phyloP scores from a whole-genome alignment of 768 basidiomycete genomes.

The Lactarius evosmus region DNA sequence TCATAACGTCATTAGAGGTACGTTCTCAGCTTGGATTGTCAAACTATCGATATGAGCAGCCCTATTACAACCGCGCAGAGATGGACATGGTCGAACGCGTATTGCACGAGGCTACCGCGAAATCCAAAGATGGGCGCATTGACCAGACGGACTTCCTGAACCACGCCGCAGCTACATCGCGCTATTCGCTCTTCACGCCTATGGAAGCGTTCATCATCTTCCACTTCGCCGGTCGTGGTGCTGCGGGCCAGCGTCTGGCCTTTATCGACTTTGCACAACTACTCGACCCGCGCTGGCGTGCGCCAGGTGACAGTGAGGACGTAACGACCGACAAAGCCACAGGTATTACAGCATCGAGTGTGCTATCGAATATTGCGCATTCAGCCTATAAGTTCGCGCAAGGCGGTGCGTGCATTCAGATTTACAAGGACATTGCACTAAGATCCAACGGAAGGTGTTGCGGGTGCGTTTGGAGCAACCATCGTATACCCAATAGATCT shows the following conservation, averaged over 20 bases:
- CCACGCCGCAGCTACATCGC: constrained; percentile 77
- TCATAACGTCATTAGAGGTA: constrained; percentile 91
- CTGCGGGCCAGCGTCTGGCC: constrained; percentile 64
- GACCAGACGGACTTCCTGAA: constrained; percentile 95
- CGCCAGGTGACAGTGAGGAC: constrained; percentile 54
- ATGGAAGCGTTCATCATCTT: constrained; percentile 99
- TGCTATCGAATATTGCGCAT: constrained; percentile 56
- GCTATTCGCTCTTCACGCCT: constrained; percentile 93
- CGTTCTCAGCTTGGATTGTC: constrained; percentile 30
- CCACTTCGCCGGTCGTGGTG: constrained; percentile 91
- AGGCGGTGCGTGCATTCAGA: constrained; percentile 56
- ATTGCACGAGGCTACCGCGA: constrained; percentile 84
- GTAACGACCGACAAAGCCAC: constrained; percentile 34
- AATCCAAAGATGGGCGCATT: constrained; percentile 93
- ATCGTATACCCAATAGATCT: constrained; percentile 96
- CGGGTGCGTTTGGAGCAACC: constrained; percentile 94
- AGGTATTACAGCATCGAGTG: constrained; percentile 37
- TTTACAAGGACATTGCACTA: constrained; percentile 2
- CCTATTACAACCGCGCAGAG: constrained; percentile 42
- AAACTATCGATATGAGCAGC: constrained; percentile 8
- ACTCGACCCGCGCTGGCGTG: constrained; percentile 84
- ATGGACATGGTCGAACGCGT: constrained; percentile 98
- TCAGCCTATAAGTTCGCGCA: constrained; percentile 85
- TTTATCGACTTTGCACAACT: constrained; percentile 90
- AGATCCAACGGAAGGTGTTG: constrained; percentile 56